Evolutionary conservation across 345 rosid genomes (phyloP), one percentile per base, ranked within the genome.

Genomic region (Arabidopsis suecica): DNA sequence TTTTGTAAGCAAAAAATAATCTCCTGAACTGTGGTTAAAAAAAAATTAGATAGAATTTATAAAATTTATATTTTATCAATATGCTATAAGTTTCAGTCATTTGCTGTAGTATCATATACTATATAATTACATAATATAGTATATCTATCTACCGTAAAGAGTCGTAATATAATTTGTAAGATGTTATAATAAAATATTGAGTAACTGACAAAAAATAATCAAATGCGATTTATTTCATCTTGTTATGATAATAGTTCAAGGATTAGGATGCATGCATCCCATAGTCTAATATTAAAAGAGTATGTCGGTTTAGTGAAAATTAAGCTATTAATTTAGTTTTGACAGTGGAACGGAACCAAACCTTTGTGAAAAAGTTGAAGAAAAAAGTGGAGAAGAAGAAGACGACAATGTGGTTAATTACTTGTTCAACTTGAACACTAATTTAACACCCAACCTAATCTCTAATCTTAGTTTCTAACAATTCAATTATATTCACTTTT

Each of bases 341-440:
- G 45, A 61, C 37, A 77, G 76, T 77, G 76, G 76, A 63, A 63
- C 36, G 63, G 22, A 63, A 70, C 76, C 76, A 57, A 77, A 63
- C 80, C 42, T 77, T 70, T 63, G 76, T 62, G 60, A 28, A 66
- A 70, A 73, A 23, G 48, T 45, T 61, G 42, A 72, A 41, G 68
- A 68, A 54, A 54, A 61, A 68, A 74, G 57, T 6, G 20, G 56
- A 58, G 36, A 36, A 23, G 58, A 47, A 25, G 55, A 67, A 58
- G 50, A 74, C 32, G 36, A 76, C 34, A 69, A 62, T 69, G 71
- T 36, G 61, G 38, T 47, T 56, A 56, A 10, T 77, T 70, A 70
- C 76, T 69, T 69, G 60, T 62, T 51, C 63, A 76, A 45, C 45
- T 69, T 53, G 59, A 69, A 62, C 51, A 53, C 75, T 42, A 36